phyloP scores from a whole-genome alignment of 352 stramenopile species.

The Phytophthora citrophthora region DNA sequence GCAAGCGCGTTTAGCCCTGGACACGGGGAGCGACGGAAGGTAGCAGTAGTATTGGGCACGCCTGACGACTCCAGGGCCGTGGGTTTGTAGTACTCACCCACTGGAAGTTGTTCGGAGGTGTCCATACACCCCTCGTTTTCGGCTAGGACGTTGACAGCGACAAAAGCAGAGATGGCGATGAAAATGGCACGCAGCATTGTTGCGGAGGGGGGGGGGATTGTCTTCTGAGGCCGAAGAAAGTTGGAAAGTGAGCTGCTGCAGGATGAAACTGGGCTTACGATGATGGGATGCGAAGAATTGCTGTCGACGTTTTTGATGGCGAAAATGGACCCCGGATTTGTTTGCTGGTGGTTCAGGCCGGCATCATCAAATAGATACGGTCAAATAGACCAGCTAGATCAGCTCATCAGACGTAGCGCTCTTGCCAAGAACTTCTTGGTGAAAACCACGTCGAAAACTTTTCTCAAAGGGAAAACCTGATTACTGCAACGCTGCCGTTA shows the following conservation, averaged over 20 bases:
- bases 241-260: neutral
- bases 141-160: neutral
- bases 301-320: neutral
- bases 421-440: neutral
- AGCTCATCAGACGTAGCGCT: neutral
- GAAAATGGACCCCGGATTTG: neutral
- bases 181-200: neutral
- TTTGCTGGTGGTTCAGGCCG: neutral
- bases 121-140: neutral
- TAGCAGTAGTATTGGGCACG: neutral
- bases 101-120: neutral
- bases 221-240: neutral
- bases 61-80: conserved; percentile 1
- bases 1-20: conserved; percentile 19
- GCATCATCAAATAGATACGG: neutral
- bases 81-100: conserved; percentile 14
- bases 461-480: no score
- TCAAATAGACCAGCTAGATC: neutral
- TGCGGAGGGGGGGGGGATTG: neutral
- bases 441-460: neutral
- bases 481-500: no score
- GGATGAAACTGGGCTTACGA: conserved; percentile 1
- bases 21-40: conserved; percentile 6
- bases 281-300: neutral
- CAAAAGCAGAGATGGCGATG: neutral